Percentiles rank a stretch among this genome's conserved stretches.
These are phyloP conservation scores for Prunus mongolica DNA, from an alignment of 306 rosid genomes.

Conservation along the genomic window DNA sequence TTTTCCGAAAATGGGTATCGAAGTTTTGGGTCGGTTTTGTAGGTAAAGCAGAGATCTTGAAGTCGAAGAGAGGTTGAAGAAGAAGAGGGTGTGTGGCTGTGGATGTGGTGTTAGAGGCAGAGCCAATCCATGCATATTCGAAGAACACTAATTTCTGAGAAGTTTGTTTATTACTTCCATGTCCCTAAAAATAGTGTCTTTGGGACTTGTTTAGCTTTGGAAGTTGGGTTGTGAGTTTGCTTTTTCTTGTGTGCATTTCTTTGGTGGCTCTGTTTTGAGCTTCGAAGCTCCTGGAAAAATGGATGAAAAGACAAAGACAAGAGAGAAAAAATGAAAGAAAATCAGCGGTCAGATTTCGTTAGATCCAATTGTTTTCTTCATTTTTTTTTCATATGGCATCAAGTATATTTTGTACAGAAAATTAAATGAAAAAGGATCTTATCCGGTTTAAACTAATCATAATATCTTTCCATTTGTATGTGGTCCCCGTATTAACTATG, in stretches of 20 bases:
- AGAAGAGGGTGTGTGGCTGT: slow-evolving; percentile 6
- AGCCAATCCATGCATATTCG: slow-evolving; percentile 53
- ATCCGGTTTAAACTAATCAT: no score
- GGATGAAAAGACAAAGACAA: not conserved
- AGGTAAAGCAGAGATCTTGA: slow-evolving; percentile 30
- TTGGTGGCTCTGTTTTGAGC: not conserved
- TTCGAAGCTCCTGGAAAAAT: not conserved
- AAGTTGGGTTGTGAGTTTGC: not conserved
- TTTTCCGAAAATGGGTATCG: slow-evolving; percentile 26
- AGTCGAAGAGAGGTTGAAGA: slow-evolving; percentile 11
- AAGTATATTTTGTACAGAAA: no score
- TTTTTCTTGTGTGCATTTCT: not conserved
- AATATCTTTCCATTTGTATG: not conserved
- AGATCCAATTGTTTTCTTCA: not conserved
- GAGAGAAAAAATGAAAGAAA: not conserved
- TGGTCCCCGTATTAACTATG: no score
- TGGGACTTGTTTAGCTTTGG: slow-evolving; percentile 10
- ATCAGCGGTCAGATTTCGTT: not conserved
- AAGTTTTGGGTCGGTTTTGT: slow-evolving; percentile 31
- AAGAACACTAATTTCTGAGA: slow-evolving; percentile 10
- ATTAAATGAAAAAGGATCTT: not conserved
- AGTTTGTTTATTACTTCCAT: slow-evolving; percentile 19
- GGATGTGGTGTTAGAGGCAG: slow-evolving; percentile 22
- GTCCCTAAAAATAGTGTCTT: slow-evolving; percentile 3
- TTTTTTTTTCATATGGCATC: no score